Conservation (phyloP, 1,139 yeast genomes). For the Eremothecium coryli region DNA sequence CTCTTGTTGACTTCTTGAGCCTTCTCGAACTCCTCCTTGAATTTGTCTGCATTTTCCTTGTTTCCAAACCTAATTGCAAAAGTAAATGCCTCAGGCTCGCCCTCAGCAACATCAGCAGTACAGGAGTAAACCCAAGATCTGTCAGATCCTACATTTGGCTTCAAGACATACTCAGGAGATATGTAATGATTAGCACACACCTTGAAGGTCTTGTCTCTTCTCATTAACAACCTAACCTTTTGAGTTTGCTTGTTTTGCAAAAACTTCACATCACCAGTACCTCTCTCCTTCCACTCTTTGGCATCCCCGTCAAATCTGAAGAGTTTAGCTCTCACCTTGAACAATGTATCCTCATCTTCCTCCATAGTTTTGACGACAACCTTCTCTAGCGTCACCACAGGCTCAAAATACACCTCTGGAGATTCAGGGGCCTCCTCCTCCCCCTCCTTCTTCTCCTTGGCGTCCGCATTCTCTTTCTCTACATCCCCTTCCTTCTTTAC, state of each 20-base stretch:
- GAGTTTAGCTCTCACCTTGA: conserved; percentile 87
- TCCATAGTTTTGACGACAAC: conserved; percentile 96
- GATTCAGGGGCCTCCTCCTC: conserved; percentile 76
- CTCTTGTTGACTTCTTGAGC: conserved; percentile 60
- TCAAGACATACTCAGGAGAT: conserved; percentile 73
- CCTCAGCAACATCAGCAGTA: conserved; percentile 91
- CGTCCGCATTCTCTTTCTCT: conserved; percentile 22
- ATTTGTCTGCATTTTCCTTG: conserved; percentile 93
- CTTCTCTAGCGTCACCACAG: conserved; percentile 86
- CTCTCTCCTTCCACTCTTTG: conserved; percentile 99
- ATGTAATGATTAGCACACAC: conserved; percentile 96
- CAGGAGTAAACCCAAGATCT: conserved; percentile 97
- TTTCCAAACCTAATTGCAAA: conserved; percentile 95
- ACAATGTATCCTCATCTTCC: conserved; percentile 84
- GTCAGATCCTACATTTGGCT: conserved; percentile 92
- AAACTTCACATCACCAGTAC: conserved; percentile 96
- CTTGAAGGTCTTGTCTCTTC: conserved; percentile 97
- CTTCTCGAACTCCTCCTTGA: conserved; percentile 83
- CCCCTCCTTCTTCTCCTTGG: conserved; percentile 28
- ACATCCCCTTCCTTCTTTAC: conserved; percentile 40
- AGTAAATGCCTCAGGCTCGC: conserved; percentile 92
- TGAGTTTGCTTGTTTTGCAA: conserved; percentile 74
- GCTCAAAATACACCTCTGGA: conserved; percentile 94
- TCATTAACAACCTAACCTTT: conserved; percentile 87
- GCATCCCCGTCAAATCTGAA: conserved; percentile 77